Evolutionary conservation across 2,329 filamentous ascomycete genomes (phyloP).

Genomic region (Colletotrichum lini): DNA sequence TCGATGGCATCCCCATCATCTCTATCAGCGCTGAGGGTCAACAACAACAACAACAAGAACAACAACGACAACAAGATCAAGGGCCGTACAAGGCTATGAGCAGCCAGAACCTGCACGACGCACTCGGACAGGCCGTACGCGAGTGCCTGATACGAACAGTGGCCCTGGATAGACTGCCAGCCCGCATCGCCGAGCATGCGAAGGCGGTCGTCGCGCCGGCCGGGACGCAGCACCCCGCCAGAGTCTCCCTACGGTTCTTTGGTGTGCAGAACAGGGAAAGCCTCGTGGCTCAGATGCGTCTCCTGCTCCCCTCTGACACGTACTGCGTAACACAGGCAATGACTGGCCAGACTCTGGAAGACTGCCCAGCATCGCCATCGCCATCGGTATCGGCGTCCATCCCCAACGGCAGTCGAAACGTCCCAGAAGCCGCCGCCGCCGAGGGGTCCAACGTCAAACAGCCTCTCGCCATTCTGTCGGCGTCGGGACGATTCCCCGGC

Average conservation of each 20-base stretch:
- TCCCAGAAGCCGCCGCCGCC: too few species aligned
- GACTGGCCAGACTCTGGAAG: not conserved
- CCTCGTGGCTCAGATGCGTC: not conserved
- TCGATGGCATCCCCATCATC: not conserved
- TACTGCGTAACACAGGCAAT: not conserved
- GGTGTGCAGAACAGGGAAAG: conserved; percentile 10
- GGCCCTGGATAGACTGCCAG: conserved; percentile 4
- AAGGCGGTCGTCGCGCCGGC: not conserved
- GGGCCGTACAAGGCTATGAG: not conserved
- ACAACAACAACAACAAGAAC: too few species aligned
- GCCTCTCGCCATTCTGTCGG: conserved; percentile 55
- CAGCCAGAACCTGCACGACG: not conserved
- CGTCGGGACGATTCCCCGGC: conserved; percentile 60
- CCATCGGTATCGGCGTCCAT: not conserved
- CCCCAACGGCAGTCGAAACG: too few species aligned
- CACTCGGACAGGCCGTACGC: not conserved
- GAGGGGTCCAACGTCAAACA: not conserved
- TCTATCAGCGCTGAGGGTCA: not conserved
- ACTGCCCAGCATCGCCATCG: not conserved
- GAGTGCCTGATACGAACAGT: conserved; percentile 12
- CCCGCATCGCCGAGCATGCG: conserved; percentile 2
- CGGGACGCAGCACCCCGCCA: not conserved
- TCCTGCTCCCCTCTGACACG: not conserved
- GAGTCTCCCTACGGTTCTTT: conserved; percentile 2
- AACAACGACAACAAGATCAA: too few species aligned